Base-by-base conservation (phyloP, 495 filamentous ascomycete genomes). In the Jackrogersella multiformis region DNA sequence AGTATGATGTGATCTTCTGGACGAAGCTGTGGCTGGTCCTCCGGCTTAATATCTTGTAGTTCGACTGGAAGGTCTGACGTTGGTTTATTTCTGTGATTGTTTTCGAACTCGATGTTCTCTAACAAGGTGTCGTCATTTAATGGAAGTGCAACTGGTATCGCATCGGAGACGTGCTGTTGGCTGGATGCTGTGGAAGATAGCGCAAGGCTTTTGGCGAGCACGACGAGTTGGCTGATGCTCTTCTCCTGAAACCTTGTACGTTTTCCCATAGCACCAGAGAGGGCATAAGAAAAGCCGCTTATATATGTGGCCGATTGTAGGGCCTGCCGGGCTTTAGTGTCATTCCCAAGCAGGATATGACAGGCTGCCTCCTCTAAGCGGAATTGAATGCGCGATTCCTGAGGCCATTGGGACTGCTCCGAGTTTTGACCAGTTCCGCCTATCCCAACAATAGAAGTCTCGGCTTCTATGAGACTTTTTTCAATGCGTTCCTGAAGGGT, bases 81-180 rank as follows among this genome's bases (percentile, higher is more conserved):
- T 41, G 79, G 78, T 18, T 76, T 77, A 18, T 77, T 49, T 5
- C 74, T 36, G 20, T 76, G 71, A n/a, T 80, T 70, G 32, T 89
- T 84, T 0, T 86, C 79, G 71, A 98, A 99, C 5, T 88, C 84
- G 48, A 98, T 91, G 4, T 86, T 84, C 74, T 99, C 96, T 21
- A 98, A 78, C 5, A 99, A 81, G 0, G 95, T 99, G 75, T 99
- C 95, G 68, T 98, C 93, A 69, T 97, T 92, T 16, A 98, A 77
- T 39, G 88, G 84, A 10, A 97, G 76, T 8, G 88, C 85, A 69
- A 84, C 82, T 1, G 94, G 93, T 26, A 79, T 74, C 0, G 61
- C 74, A 16, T 68, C 62, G 2, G 30, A 70, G 3, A 15, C 32
- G 1, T 62, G 46, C 4, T 64, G 20, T 23, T 23, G 39, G 15